Evolutionary conservation across 345 rosid species (phyloP).

Genomic region (Pistacia vera): DNA sequence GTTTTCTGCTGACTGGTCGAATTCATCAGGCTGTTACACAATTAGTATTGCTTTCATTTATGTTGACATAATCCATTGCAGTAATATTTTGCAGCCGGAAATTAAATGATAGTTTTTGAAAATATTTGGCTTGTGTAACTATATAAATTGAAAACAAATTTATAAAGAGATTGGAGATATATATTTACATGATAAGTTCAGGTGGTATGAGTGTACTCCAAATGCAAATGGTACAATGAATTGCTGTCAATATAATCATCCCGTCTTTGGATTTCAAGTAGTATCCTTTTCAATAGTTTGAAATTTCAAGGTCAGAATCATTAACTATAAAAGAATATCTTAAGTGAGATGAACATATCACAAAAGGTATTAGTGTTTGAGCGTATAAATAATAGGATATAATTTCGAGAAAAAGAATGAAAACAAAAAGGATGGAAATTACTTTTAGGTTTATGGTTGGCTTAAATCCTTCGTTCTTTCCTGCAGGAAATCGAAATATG

Average conservation of each 20-base stretch:
- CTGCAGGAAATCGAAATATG: conserved; percentile 12
- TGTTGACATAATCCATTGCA: conserved; percentile 33
- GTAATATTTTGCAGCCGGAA: background rate
- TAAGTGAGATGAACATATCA: no score
- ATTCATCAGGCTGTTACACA: conserved; percentile 20
- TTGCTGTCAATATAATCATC: conserved; percentile 30
- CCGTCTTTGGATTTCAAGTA: conserved; percentile 42
- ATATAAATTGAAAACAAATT: no score
- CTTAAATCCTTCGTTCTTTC: conserved; percentile 23
- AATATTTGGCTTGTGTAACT: no score
- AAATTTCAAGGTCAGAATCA: background rate
- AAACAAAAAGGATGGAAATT: background rate
- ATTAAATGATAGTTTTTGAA: no score
- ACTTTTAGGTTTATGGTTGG: conserved; percentile 37
- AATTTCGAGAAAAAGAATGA: background rate
- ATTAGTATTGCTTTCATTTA: conserved; percentile 26
- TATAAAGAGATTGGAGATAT: no score
- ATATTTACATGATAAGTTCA: conserved; percentile 19
- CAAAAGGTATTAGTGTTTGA: no score
- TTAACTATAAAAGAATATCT: background rate
- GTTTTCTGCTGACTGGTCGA: no score
- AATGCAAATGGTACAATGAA: conserved; percentile 26
- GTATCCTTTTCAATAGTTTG: conserved; percentile 28
- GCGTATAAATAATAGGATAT: no score
- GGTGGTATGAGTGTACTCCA: conserved; percentile 34